A percentile compares a stretch with the other conserved stretches of the same genome.
Evolutionary conservation across 2,329 filamentous ascomycete species (phyloP).

Genomic region (Colletotrichum sp.): DNA sequence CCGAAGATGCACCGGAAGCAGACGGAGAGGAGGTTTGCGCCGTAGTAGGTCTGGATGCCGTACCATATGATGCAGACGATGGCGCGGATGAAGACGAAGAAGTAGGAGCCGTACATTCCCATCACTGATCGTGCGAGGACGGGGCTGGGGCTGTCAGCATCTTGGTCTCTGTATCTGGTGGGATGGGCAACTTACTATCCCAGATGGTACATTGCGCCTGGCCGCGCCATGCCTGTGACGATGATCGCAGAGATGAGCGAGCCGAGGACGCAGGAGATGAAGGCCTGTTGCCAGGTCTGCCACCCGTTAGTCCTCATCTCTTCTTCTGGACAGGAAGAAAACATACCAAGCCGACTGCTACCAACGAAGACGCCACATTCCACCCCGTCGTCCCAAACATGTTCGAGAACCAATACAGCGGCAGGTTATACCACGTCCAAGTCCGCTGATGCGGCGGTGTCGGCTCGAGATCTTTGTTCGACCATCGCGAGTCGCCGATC

Average conservation of each 20-base stretch:
- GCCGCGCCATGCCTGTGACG: constrained; percentile 30
- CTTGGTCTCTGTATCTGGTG: too few species aligned
- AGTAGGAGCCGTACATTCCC: constrained; percentile 48
- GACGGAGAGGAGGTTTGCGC: constrained; percentile 26
- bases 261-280: constrained; percentile 28
- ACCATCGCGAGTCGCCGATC: constrained; percentile 30
- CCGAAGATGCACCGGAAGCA: constrained; percentile 38
- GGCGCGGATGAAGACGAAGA: constrained; percentile 40
- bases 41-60: constrained; percentile 28
- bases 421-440: constrained; percentile 32
- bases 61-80: constrained; percentile 36
- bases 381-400: constrained; percentile 31
- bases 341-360: constrained; percentile 29
- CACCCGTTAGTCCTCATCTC: neutral
- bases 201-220: constrained; percentile 29
- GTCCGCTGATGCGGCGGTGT: constrained; percentile 30
- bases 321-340: fast-evolving
- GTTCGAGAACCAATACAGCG: constrained; percentile 32
- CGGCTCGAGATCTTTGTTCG: constrained; percentile 34
- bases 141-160: constrained; percentile 25
- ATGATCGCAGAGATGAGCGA: constrained; percentile 27
- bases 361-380: constrained; percentile 31
- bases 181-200: constrained; percentile 24
- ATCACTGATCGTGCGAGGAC: constrained; percentile 41
- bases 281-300: constrained; percentile 31